A percentile compares a stretch with the other conserved stretches of the same genome.
phyloP scores from a whole-genome alignment of 106 monocot genomes.

The Acanthochlamys bracteata region DNA sequence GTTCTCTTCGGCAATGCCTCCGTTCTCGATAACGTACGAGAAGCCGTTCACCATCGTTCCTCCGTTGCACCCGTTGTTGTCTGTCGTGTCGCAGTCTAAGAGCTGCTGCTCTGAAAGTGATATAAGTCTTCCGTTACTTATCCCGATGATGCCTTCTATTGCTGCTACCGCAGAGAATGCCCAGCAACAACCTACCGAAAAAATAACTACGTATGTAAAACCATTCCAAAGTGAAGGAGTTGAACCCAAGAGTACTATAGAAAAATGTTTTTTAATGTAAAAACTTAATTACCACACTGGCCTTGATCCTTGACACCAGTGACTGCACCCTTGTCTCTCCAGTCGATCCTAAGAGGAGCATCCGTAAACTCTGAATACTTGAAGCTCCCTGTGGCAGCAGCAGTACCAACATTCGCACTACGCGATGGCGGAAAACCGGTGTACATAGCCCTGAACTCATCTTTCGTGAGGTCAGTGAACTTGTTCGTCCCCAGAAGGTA shows the following conservation, averaged over 20 bases:
- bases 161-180: constrained; percentile 7
- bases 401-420: background rate
- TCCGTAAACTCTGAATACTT: constrained; percentile 1
- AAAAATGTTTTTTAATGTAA: no score
- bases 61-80: background rate
- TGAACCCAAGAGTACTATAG: no score
- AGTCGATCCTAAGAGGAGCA: background rate
- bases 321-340: constrained; percentile 10
- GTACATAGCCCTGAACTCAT: constrained; percentile 8
- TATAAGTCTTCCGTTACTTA: background rate
- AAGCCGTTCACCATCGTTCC: background rate
- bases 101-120: constrained; percentile 4
- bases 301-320: constrained; percentile 12
- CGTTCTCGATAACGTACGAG: constrained; percentile 1
- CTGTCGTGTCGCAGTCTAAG: background rate
- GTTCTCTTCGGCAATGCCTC: background rate
- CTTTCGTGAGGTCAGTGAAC: constrained; percentile 11
- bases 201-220: no score
- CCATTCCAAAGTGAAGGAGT: no score
- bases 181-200: constrained; percentile 5
- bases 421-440: background rate
- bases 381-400: background rate
- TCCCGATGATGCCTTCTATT: constrained; percentile 1
- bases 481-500: constrained; percentile 1
- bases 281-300: constrained; percentile 3